Evolutionary conservation across 345 rosid species (phyloP).

Genomic region (Rubroshorea leprosula): DNA sequence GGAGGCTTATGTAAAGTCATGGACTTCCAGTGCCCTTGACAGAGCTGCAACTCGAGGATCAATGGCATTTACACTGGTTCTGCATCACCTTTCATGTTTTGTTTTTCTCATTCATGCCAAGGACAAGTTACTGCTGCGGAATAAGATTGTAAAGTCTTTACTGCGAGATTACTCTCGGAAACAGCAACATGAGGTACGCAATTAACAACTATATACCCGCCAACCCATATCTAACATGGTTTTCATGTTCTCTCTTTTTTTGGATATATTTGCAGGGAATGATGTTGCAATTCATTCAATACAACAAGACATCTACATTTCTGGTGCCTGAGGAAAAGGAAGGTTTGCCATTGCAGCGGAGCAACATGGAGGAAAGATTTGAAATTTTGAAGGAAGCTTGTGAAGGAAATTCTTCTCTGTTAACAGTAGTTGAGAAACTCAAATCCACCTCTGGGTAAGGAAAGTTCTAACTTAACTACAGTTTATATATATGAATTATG

Average conservation of each 20-base stretch:
- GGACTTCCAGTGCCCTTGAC: constrained; percentile 77
- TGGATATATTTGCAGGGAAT: constrained; percentile 43
- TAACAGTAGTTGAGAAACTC: constrained; percentile 59
- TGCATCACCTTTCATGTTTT: constrained; percentile 65
- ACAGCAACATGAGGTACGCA: constrained; percentile 56
- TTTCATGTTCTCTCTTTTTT: constrained; percentile 5
- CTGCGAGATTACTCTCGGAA: constrained; percentile 62
- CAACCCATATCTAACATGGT: too few species aligned
- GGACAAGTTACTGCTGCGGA: constrained; percentile 33
- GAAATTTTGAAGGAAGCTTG: constrained; percentile 53
- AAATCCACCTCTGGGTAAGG: not conserved
- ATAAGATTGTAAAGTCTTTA: constrained; percentile 59
- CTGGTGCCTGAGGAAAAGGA: constrained; percentile 21
- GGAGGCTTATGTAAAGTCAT: constrained; percentile 71
- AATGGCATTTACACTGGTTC: constrained; percentile 45
- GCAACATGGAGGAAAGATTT: constrained; percentile 30
- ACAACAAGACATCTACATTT: constrained; percentile 22
- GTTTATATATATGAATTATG: not conserved
- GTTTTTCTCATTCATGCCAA: constrained; percentile 32
- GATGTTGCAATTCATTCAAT: constrained; percentile 52
- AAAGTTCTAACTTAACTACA: not conserved
- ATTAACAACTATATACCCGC: too few species aligned
- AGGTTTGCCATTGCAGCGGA: constrained; percentile 7
- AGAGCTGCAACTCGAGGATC: constrained; percentile 59
- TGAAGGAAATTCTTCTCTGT: constrained; percentile 50